Conservation (phyloP, 2,329 filamentous ascomycete species). For the Aspergillus aculeatinus region DNA sequence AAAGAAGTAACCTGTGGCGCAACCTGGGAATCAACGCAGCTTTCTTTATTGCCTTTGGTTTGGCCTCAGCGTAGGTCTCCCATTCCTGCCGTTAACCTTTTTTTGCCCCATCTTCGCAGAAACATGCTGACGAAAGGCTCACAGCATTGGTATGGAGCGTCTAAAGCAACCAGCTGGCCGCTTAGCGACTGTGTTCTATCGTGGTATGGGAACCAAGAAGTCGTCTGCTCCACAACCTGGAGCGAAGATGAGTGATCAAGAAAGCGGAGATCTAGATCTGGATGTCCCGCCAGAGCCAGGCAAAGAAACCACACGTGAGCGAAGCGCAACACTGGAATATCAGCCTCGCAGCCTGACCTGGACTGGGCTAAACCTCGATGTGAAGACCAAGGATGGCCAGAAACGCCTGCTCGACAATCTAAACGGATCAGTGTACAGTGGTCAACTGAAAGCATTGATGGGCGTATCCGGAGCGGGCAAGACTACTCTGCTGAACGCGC, state of each 20-base stretch:
- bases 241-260: no score
- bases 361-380: no score
- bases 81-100: not conserved
- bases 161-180: constrained; percentile 1
- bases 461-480: constrained; percentile 66
- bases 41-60: constrained; percentile 5
- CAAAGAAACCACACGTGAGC: no score
- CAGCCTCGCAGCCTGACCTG: no score
- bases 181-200: constrained; percentile 7
- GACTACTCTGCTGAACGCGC: constrained; percentile 19
- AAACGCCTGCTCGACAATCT: constrained; percentile 38
- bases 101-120: not conserved
- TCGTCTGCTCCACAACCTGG: no score
- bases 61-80: not conserved
- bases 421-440: constrained; percentile 45
- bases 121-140: no score
- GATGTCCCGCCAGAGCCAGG: constrained; percentile 3
- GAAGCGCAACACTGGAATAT: no score
- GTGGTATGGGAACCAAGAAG: not conserved
- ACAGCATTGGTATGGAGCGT: constrained; percentile 10
- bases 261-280: no score
- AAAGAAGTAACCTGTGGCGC: not conserved
- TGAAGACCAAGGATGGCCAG: no score
- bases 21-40: constrained; percentile 8
- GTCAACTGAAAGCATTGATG: constrained; percentile 48